Evolutionary conservation across 1,284 basidiomycete genomes (phyloP).

Genomic region (Heimioporus punctisporus): DNA sequence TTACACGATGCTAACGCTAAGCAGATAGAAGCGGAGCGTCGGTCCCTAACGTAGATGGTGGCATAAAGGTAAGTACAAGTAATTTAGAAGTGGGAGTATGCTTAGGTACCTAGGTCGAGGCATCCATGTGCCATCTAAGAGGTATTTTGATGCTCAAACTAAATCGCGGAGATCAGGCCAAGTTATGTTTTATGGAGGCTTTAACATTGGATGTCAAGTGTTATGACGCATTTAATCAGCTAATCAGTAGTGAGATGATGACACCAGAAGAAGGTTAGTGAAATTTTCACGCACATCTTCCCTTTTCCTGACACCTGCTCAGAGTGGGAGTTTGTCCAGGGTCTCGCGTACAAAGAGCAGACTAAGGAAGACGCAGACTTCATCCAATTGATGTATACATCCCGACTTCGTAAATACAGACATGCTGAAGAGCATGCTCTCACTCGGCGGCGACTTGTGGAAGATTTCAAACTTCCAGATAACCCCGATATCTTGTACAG

Average conservation of each 20-base stretch:
- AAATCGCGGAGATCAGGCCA: conserved; percentile 88
- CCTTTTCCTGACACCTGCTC: conserved; percentile 6
- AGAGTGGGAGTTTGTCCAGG: conserved; percentile 98
- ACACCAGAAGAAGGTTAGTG: conserved; percentile 83
- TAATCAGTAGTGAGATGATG: conserved; percentile 95
- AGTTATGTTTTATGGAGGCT: conserved; percentile 95
- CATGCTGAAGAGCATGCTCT: conserved; percentile 82
- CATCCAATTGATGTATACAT: conserved; percentile 90
- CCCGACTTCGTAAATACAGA: conserved; percentile 89
- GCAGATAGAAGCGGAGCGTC: conserved; percentile 63
- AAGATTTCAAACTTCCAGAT: conserved; percentile 81
- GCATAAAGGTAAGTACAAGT: conserved; percentile 70
- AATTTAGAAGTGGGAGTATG: background rate
- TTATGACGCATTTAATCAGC: conserved; percentile 93
- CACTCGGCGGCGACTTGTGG: conserved; percentile 73
- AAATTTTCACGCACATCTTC: background rate
- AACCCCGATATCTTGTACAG: conserved; percentile 94
- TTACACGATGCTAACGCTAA: conserved; percentile 3
- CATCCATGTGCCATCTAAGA: conserved; percentile 94
- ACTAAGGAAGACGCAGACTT: conserved; percentile 88
- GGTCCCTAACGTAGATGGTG: conserved; percentile 80
- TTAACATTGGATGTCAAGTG: conserved; percentile 96
- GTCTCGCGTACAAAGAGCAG: conserved; percentile 83
- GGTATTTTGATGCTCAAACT: conserved; percentile 95
- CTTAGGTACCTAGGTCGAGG: conserved; percentile 71